These are phyloP conservation scores for Calocybe gangraenosa DNA, from an alignment of 768 basidiomycete species.

Conservation along the genomic window DNA sequence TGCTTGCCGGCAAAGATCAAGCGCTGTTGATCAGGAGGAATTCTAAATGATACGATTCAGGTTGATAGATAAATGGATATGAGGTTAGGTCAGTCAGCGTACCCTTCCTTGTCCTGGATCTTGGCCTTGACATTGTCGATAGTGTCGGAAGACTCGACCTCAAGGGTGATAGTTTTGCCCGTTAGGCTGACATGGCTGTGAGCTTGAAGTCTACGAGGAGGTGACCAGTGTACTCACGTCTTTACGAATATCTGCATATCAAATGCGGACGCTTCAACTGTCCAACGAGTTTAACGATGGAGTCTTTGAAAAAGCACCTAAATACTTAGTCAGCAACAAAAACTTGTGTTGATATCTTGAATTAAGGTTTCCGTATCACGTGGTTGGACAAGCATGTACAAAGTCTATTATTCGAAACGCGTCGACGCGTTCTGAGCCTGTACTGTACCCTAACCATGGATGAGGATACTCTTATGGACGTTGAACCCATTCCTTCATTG, in stretches of 20 bases:
- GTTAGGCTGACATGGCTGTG: conserved; percentile 62
- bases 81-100: conserved; percentile 21
- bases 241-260: conserved; percentile 99
- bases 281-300: conserved; percentile 89
- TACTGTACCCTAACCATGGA: conserved; percentile 35
- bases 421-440: conserved; percentile 8
- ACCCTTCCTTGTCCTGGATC: conserved; percentile 98
- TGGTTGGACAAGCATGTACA: conserved; percentile 6
- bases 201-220: neutral
- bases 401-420: conserved; percentile 3
- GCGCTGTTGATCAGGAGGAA: conserved; percentile 93
- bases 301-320: conserved; percentile 92
- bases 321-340: too few relatives aligned
- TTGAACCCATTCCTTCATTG: conserved; percentile 30
- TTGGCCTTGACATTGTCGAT: conserved; percentile 98
- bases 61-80: neutral
- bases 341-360: conserved; percentile 16
- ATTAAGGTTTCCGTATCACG: neutral
- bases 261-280: conserved; percentile 69
- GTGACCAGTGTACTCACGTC: conserved; percentile 52
- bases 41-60: conserved; percentile 44
- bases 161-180: conserved; percentile 98
- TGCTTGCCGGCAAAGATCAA: conserved; percentile 99
- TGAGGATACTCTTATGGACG: conserved; percentile 51
- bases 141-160: conserved; percentile 96